phyloP scores from a whole-genome alignment of 1,139 yeast species.

The Kluyveromyces marxianus region DNA sequence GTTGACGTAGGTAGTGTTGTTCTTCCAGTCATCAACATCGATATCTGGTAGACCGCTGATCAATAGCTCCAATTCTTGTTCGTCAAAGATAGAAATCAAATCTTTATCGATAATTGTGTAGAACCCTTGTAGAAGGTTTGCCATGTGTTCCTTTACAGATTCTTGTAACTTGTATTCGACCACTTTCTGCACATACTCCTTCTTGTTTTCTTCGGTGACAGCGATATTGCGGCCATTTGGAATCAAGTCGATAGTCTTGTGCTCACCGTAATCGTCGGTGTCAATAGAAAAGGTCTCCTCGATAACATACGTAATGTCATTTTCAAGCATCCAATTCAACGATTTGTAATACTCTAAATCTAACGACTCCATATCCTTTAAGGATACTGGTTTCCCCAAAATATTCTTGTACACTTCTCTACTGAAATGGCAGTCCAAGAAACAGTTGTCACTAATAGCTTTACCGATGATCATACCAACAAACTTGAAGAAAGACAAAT shows the following conservation, averaged over 20 bases:
- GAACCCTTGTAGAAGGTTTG: constrained; percentile 78
- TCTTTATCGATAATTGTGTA: constrained; percentile 90
- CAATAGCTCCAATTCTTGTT: constrained; percentile 86
- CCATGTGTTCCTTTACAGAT: constrained; percentile 84
- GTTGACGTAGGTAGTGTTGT: constrained; percentile 73
- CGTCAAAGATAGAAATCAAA: constrained; percentile 81
- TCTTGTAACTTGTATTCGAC: constrained; percentile 82
- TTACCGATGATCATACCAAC: constrained; percentile 93
- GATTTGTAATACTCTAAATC: constrained; percentile 92
- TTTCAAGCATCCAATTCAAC: constrained; percentile 91
- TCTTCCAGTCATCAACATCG: constrained; percentile 93
- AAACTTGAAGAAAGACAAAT: constrained; percentile 84
- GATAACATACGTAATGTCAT: constrained; percentile 91
- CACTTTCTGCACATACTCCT: constrained; percentile 76
- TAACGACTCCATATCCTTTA: constrained; percentile 91
- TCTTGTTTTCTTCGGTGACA: constrained; percentile 87
- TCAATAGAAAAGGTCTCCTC: constrained; percentile 96
- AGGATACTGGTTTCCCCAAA: constrained; percentile 70
- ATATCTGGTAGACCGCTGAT: constrained; percentile 95
- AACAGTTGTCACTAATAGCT: constrained; percentile 82
- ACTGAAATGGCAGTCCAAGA: constrained; percentile 90
- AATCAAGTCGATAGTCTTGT: constrained; percentile 66
- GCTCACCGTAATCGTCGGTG: constrained; percentile 91
- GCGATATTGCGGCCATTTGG: constrained; percentile 78
- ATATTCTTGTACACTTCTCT: constrained; percentile 90